These are phyloP conservation scores for Prunus kanzakura DNA, from an alignment of 306 rosid genomes.

Conservation along the genomic window DNA sequence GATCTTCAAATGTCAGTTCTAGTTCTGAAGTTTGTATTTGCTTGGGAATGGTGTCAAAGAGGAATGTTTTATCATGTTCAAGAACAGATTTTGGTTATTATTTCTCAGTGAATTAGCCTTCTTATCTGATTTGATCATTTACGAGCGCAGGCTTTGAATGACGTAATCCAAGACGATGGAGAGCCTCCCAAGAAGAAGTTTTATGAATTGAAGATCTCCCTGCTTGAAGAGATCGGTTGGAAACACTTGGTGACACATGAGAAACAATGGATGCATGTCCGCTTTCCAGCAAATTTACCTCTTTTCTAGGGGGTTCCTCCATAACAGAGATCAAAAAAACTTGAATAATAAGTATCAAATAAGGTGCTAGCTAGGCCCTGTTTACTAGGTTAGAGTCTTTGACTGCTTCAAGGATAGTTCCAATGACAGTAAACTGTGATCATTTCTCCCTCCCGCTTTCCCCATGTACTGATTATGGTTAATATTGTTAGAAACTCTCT, in stretches of 20 bases:
- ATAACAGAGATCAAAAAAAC: background rate
- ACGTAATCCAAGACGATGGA: constrained; percentile 66
- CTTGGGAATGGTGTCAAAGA: background rate
- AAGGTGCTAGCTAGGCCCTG: constrained; percentile 19
- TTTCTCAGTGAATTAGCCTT: background rate
- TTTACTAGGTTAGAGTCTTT: constrained; percentile 7
- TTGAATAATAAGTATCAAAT: background rate
- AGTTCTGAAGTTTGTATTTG: background rate
- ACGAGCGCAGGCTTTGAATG: constrained; percentile 53
- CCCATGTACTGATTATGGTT: no score
- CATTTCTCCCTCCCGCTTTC: background rate
- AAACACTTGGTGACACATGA: constrained; percentile 64
- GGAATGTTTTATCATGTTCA: background rate
- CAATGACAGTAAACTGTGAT: background rate
- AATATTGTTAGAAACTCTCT: no score
- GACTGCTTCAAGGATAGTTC: background rate
- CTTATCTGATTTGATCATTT: background rate
- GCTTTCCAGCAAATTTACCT: constrained; percentile 79
- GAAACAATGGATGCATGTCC: constrained; percentile 84
- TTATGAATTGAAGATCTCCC: constrained; percentile 69
- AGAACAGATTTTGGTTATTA: background rate
- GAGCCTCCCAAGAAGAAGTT: constrained; percentile 79
- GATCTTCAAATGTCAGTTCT: background rate
- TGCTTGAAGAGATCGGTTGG: constrained; percentile 90
- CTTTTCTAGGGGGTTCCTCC: constrained; percentile 43